Evolutionary conservation across 495 filamentous ascomycete genomes (phyloP), one percentile per base, ranked within the genome.

Genomic region (Neurospora hispaniola): DNA sequence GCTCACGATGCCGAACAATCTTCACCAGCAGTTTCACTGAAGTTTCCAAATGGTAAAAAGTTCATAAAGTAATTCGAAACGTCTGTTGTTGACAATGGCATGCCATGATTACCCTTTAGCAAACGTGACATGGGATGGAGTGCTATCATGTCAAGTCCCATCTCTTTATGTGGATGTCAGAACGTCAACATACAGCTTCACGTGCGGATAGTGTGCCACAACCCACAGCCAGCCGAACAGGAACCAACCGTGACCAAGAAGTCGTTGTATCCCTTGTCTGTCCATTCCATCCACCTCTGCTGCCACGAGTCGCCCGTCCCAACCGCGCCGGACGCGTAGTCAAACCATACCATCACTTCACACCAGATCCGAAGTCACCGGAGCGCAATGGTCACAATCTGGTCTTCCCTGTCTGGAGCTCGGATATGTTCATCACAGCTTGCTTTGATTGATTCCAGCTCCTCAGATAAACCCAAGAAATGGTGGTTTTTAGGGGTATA

Each of bases 401-500:
- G 54, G 27, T 66, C 54, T 66, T 66, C 54, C 54, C 54, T 66
- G 54, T 66, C 27, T 35, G 54, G 27, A 38, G 54, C 54, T 35
- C 54, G 54, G 27, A 66, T 8, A 35, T 66, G 54, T 66, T 66
- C 54, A 66, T 66, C 54, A 66, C 54, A 66, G 54, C 54, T 66
- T 66, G 54, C 54, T 66, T 66, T 35, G 54, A 66, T 66, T 66
- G 54, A 66, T 66, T 66, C 54, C 54, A 66, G 54, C 54, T 35
- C 54, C 54, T 66, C 54, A 66, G 54, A 66, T 18, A 66, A 66
- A 66, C 54, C 54, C 6, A 4, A 66, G 54, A 66, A 66, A 66
- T 66, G 54, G 54, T 35, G 71, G 69, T 66, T 72, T 70, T 66
- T 74, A 41, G 71, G 71, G 72, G 72, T 72, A 43, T 69, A 72